Base-by-base conservation (phyloP, 495 filamentous ascomycete species). In the Elasticomyces elasticus region DNA sequence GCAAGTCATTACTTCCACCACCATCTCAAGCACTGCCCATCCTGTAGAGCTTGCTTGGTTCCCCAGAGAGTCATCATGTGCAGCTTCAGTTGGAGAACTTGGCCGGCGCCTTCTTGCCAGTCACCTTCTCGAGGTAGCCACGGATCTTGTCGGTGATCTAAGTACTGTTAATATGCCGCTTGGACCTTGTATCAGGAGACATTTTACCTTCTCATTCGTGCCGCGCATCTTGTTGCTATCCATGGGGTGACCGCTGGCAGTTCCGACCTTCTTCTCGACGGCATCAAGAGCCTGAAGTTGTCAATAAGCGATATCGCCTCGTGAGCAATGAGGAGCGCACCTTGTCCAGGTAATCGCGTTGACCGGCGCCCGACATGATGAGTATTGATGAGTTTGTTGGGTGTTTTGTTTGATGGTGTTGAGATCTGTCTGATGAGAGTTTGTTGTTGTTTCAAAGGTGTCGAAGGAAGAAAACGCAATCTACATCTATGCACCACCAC, bases 81-180 rank as follows among this genome's bases (percentile, higher is more conserved):
- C n/a, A n/a, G n/a, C 26, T 27, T 57, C 48, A 61, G 42, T 61
- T 61, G 12, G 47, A 52, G 22, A 52, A 10, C 28, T 57, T 57
- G 9, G 28, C 51, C 10, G 59, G 59, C 19, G 58, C 49, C 7
- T 62, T 44, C 59, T 58, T 62, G 30, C 59, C 59, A 13, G 55
- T 62, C 37, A 13, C 2, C 33, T 58, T 54, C 55, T 58, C 49
- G 33, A 62, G 49, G 26, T 53, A 13, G 25, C 28, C 24, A 1
- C 55, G 49, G 5, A 47, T 20, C 49, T 62, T 58, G 49, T 58
- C 59, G 5, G 58, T 61, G 27, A 45, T 45, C 44, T 51, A 33
- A 7, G 12, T 12, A 25, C 24, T 55, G 11, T 55, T 33, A 37
- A 19, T 22, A 27, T 10, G 20, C 12, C n/a, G 25, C 17, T 23